A percentile compares a stretch with the other conserved stretches of the same genome.
Conservation (phyloP, 2,329 filamentous ascomycete species). For the Alternaria dauci region DNA sequence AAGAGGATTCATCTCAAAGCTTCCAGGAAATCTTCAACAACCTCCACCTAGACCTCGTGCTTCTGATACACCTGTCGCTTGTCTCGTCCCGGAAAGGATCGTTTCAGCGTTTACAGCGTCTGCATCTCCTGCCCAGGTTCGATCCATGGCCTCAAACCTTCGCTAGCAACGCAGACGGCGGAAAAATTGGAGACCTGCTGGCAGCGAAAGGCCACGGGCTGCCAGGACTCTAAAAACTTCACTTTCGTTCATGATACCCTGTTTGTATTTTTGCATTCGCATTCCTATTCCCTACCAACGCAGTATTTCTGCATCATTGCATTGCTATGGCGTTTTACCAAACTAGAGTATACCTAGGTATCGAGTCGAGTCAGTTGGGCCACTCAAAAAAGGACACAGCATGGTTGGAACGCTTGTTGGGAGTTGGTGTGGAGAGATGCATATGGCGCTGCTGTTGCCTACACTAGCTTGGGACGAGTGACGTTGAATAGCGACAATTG, state of each 20-base stretch:
- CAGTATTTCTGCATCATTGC: conserved; percentile 20
- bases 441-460: conserved; percentile 35
- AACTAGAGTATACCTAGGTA: conserved; percentile 15
- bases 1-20: conserved; percentile 53
- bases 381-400: conserved; percentile 13
- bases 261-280: conserved; percentile 20
- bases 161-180: not conserved
- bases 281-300: conserved; percentile 2
- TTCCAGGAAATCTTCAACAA: conserved; percentile 36
- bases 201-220: conserved; percentile 17
- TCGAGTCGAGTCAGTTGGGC: conserved; percentile 24
- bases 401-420: conserved; percentile 24
- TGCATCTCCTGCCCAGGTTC: not conserved
- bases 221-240: conserved; percentile 25
- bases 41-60: conserved; percentile 18
- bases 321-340: conserved; percentile 33
- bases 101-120: not conserved
- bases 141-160: not conserved
- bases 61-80: not conserved
- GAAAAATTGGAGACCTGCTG: not conserved
- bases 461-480: conserved; percentile 30
- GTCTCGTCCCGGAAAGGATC: not conserved
- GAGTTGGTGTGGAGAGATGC: conserved; percentile 32
- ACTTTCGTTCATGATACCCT: conserved; percentile 44
- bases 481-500: conserved; percentile 16